phyloP scores from a whole-genome alignment of 2,329 filamentous ascomycete genomes.

The Stagonosporopsis vannaccii region DNA sequence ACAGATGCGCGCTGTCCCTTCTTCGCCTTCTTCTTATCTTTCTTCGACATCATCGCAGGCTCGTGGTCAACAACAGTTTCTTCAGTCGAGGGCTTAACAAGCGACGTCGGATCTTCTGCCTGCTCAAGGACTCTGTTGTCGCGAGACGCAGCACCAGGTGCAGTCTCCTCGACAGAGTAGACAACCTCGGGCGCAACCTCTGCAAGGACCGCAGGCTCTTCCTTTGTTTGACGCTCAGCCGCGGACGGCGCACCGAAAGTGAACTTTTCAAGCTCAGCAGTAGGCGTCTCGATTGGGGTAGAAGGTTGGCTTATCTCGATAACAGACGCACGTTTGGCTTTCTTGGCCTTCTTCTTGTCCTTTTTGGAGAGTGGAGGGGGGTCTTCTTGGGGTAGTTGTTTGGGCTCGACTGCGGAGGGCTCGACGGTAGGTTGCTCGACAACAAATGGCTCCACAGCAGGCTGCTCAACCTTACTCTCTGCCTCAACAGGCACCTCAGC shows the following conservation, averaged over 20 bases:
- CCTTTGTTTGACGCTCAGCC: neutral
- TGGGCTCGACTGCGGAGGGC: neutral
- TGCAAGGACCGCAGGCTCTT: neutral
- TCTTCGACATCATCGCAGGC: neutral
- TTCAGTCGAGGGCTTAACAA: neutral
- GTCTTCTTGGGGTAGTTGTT: neutral
- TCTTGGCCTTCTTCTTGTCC: slow-evolving; percentile 10
- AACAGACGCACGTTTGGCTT: neutral
- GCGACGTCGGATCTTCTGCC: neutral
- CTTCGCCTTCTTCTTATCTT: slow-evolving; percentile 1
- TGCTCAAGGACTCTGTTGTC: neutral
- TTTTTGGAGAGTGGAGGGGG: slow-evolving; percentile 21
- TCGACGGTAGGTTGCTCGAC: neutral
- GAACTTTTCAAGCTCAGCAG: slow-evolving; percentile 1
- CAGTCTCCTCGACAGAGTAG: neutral
- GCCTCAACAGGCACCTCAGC: too few species aligned
- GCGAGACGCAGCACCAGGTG: neutral
- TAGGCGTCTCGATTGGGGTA: neutral
- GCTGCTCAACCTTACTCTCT: neutral
- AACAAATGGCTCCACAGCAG: neutral
- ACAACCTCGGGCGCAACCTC: slow-evolving; percentile 1
- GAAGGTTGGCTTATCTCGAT: neutral
- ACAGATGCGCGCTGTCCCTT: neutral
- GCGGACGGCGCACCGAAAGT: neutral
- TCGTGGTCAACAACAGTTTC: neutral